Percentiles rank a stretch among this genome's conserved stretches.
Evolutionary conservation across 768 basidiomycete species (phyloP).

Genomic region (Boletellus ananiceps): DNA sequence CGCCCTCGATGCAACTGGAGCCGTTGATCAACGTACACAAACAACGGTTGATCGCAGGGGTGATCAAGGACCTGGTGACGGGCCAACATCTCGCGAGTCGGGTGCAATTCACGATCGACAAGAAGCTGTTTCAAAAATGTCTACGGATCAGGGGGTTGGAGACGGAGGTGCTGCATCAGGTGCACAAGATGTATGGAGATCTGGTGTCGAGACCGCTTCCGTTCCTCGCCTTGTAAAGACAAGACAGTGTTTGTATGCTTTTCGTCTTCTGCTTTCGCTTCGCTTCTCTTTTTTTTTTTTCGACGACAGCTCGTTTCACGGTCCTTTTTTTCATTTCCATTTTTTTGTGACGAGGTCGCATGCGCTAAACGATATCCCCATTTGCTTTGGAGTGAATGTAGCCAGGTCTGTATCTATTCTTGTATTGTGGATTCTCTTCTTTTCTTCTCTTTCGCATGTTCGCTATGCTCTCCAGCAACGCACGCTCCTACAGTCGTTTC

Average conservation of each 20-base stretch:
- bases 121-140: conserved; percentile 73
- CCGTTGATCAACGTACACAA: conserved; percentile 88
- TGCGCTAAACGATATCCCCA: conserved; percentile 8
- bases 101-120: conserved; percentile 66
- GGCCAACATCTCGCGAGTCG: conserved; percentile 79
- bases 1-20: conserved; percentile 73
- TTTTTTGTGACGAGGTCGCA: neutral
- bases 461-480: neutral
- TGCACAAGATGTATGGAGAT: conserved; percentile 34
- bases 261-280: neutral
- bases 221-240: conserved; percentile 19
- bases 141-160: conserved; percentile 66
- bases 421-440: conserved; percentile 15
- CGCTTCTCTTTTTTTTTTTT: neutral
- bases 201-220: conserved; percentile 14
- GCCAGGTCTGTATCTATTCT: conserved; percentile 21
- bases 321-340: neutral
- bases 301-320: neutral
- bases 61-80: conserved; percentile 75
- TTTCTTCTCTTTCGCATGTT: neutral
- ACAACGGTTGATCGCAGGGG: conserved; percentile 74
- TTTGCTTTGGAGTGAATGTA: conserved; percentile 18
- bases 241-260: no score
- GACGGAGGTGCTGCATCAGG: conserved; percentile 48
- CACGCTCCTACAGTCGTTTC: no score